Conservation (phyloP, 1,284 basidiomycete species). For the Cystobasidiaceae sp. region DNA sequence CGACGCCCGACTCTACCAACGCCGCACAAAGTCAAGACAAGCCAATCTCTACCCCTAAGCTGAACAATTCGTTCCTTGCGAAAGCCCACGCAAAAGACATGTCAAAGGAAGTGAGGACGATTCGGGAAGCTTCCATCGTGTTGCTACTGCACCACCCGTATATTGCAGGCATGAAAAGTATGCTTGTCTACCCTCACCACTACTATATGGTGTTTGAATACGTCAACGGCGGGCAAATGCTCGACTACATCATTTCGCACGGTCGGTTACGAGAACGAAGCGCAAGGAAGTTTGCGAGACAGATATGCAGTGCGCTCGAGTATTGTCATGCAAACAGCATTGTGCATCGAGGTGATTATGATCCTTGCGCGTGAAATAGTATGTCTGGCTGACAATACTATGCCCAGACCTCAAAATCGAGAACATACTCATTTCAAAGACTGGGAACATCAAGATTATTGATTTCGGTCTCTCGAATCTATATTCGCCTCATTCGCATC, state of each 20-base stretch:
- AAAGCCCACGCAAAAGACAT: constrained; percentile 79
- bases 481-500: constrained; percentile 75
- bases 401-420: constrained; percentile 97
- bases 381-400: no score
- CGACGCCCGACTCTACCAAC: background rate
- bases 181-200: constrained; percentile 91
- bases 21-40: no score
- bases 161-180: constrained; percentile 98
- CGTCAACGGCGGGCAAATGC: constrained; percentile 97
- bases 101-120: constrained; percentile 90
- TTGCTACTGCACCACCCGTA: constrained; percentile 96
- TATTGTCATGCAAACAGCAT: constrained; percentile 98
- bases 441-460: constrained; percentile 99
- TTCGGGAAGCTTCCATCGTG: constrained; percentile 88
- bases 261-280: constrained; percentile 91
- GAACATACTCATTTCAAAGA: constrained; percentile 97
- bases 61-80: constrained; percentile 58
- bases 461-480: constrained; percentile 98
- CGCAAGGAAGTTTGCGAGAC: constrained; percentile 91
- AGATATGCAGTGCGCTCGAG: constrained; percentile 91
- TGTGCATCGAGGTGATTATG: constrained; percentile 71
- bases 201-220: constrained; percentile 99
- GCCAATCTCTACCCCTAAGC: no score
- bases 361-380: background rate
- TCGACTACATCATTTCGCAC: constrained; percentile 99